Conservation (phyloP, 176 grass and related monocot genomes). For the Lolium multiflorum region DNA sequence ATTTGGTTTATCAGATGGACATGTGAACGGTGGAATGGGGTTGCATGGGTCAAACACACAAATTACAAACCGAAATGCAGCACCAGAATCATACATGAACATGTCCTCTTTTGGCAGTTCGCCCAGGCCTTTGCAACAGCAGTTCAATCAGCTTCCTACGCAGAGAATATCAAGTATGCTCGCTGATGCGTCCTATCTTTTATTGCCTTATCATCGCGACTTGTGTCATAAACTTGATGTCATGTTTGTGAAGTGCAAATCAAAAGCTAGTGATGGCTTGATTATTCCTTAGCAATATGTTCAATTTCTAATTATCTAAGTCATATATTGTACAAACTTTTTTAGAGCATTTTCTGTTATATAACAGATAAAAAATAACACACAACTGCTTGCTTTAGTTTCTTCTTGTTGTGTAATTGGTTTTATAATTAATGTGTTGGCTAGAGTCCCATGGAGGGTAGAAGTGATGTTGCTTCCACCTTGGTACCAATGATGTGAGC, state of each 20-base stretch:
- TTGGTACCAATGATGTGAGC: constrained; percentile 13
- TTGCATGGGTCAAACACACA: constrained; percentile 73
- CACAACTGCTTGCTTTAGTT: constrained; percentile 28
- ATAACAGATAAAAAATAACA: constrained; percentile 16
- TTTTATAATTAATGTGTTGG: constrained; percentile 27
- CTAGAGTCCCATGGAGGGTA: constrained; percentile 1
- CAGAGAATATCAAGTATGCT: constrained; percentile 88
- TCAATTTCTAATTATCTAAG: constrained; percentile 21
- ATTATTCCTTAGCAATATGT: constrained; percentile 30
- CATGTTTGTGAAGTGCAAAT: constrained; percentile 33
- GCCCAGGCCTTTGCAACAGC: constrained; percentile 80
- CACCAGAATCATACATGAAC: constrained; percentile 76
- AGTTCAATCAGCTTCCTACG: constrained; percentile 72
- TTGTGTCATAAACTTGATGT: constrained; percentile 30
- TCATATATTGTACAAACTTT: constrained; percentile 4
- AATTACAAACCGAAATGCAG: constrained; percentile 62
- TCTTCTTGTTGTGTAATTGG: constrained; percentile 16
- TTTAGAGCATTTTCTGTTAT: neutral
- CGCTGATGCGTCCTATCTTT: constrained; percentile 36
- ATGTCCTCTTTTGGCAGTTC: constrained; percentile 67
- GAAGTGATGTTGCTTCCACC: constrained; percentile 26
- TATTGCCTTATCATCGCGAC: constrained; percentile 25
- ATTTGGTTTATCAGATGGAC: constrained; percentile 76
- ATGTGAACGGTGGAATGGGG: constrained; percentile 78
- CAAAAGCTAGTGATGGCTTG: constrained; percentile 14